Base-by-base conservation (phyloP, 2,329 filamentous ascomycete species). In the Ophiostoma pallidulum region DNA sequence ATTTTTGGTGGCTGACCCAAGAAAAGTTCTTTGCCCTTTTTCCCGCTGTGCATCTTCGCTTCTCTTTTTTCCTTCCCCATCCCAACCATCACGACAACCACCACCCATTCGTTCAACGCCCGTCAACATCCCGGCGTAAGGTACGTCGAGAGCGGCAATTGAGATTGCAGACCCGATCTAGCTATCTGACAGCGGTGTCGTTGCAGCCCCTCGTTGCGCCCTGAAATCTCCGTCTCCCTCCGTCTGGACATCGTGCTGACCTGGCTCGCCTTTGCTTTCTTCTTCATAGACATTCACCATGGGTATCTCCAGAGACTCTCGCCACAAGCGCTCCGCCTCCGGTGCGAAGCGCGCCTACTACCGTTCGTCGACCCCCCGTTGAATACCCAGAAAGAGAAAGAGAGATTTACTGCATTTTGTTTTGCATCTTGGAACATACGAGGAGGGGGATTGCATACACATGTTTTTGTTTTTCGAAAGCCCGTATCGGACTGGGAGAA, bases 281-380 rank as follows among this genome's bases (percentile, higher is more conserved):
- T 48, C 59, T 63, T 58, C 70, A 83, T 77, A 77, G 76, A 77
- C 75, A 75, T 82, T 82, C 85, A 86, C 83, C 77, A 91, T 91
- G 86, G 86, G 92, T 98, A 97, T 98, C 79, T 96, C 91, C 76
- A 87, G 92, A 79, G 91, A 97, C 78, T 95, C 89, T 73, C 89
- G 92, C 79, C 92, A 98, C 84, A 98, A 98, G 86, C 90, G 92
- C 78, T 90, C 89, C 75, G 90, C 91, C 73, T 86, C 94, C 72
- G 94, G 92, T 81, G 92, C 94, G 68, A 98, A 98, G 86, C 84
- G 86, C 72, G 79, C 86, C 75, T 85, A 83, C 77, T 92, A 91
- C 82, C 82, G 86, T 83, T 76, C 76, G 80, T 84, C 56, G 46
- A 68, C 64, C 68, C 38, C 38, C 45, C 37, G 24, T 32, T 43